Conservation (phyloP, 2,329 filamentous ascomycete genomes). For the Pseudocercospora eumusae region DNA sequence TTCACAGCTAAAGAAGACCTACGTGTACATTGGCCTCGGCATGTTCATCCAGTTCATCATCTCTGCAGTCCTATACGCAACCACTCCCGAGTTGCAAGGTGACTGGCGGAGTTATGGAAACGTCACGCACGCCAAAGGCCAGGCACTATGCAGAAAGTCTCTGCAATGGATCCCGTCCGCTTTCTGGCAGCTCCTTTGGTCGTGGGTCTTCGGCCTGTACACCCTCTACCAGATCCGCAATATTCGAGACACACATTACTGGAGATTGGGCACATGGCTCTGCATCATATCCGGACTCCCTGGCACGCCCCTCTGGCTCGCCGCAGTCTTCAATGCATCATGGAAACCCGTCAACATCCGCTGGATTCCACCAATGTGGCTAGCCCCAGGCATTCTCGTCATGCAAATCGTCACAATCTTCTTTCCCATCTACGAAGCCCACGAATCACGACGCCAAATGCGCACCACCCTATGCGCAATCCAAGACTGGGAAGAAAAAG, state of each 20-base stretch:
- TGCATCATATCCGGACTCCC: conserved; percentile 56
- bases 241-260: conserved; percentile 66
- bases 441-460: conserved; percentile 41
- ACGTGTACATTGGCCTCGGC: conserved; percentile 55
- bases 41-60: conserved; percentile 50
- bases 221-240: conserved; percentile 63
- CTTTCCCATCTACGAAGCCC: conserved; percentile 62
- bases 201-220: conserved; percentile 62
- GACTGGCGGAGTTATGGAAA: conserved; percentile 32
- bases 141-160: conserved; percentile 40
- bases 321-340: conserved; percentile 56
- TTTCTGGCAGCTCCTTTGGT: conserved; percentile 66
- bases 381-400: conserved; percentile 62
- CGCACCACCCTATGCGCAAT: conserved; percentile 41
- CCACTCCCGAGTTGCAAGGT: conserved; percentile 28
- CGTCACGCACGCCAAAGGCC: conserved; percentile 29
- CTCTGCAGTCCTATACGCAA: conserved; percentile 28
- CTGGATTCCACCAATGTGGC: conserved; percentile 63
- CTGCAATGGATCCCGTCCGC: conserved; percentile 64
- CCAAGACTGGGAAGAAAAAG: conserved; percentile 23
- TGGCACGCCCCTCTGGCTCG: conserved; percentile 67
- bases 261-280: conserved; percentile 63
- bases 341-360: conserved; percentile 52
- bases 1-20: conserved; percentile 50
- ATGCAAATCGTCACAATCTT: conserved; percentile 66